phyloP scores from a whole-genome alignment of 2,329 filamentous ascomycete genomes.

The Trichophyton simii region DNA sequence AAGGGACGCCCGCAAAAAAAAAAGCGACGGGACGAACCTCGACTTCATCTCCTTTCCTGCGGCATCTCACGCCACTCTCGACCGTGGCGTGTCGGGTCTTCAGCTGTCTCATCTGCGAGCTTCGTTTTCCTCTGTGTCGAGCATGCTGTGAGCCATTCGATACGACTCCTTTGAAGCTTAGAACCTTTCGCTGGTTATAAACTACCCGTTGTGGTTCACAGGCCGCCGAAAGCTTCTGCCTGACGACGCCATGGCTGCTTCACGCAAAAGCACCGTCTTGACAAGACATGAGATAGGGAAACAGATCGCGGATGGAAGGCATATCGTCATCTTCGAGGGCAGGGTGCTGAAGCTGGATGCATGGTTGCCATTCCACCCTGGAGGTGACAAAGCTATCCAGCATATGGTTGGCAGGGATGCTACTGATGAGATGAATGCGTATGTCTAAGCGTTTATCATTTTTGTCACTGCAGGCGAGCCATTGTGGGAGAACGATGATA shows the following conservation, averaged over 20 bases:
- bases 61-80: neutral
- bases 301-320: conserved; percentile 68
- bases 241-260: conserved; percentile 5
- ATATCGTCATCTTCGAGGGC: conserved; percentile 68
- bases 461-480: neutral
- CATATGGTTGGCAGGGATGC: conserved; percentile 93
- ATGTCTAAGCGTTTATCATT: conserved; percentile 14
- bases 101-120: neutral
- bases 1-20: neutral
- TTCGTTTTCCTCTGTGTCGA: neutral
- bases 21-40: neutral
- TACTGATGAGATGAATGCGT: conserved; percentile 89
- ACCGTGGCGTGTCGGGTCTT: neutral
- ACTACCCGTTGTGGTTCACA: neutral
- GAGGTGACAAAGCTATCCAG: conserved; percentile 76
- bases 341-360: conserved; percentile 76
- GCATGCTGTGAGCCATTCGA: neutral
- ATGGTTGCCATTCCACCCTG: conserved; percentile 83
- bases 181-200: neutral
- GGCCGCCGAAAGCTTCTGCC: neutral
- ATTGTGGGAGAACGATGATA: neutral
- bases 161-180: neutral
- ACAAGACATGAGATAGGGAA: conserved; percentile 59
- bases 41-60: neutral
- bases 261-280: conserved; percentile 39